Evolutionary conservation across 2,329 filamentous ascomycete species (phyloP).

Genomic region (Scedosporium minutisporum): DNA sequence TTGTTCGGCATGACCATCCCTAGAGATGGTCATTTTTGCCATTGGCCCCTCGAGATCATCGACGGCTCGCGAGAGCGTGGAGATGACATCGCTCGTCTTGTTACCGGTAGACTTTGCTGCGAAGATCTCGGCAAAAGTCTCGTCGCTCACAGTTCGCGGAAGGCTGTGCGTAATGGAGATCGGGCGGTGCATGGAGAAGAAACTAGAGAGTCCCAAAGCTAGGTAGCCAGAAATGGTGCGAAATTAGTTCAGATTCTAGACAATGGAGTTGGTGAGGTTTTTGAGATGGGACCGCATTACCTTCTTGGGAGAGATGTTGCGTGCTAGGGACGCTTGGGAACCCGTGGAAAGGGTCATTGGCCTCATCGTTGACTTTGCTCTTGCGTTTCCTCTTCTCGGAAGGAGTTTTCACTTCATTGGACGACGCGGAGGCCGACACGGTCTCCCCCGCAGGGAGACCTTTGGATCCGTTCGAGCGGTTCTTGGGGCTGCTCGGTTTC

Average conservation of each 20-base stretch:
- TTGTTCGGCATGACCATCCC: constrained; percentile 27
- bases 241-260: background rate
- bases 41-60: constrained; percentile 50
- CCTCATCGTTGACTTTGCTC: constrained; percentile 38
- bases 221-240: constrained; percentile 2
- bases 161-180: constrained; percentile 81
- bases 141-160: constrained; percentile 59
- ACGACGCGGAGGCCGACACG: constrained; percentile 36
- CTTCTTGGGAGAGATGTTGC: constrained; percentile 58
- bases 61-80: constrained; percentile 53
- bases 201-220: constrained; percentile 84
- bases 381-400: constrained; percentile 51
- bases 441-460: constrained; percentile 38
- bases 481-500: constrained; percentile 52
- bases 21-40: constrained; percentile 38
- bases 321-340: constrained; percentile 69
- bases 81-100: constrained; percentile 53
- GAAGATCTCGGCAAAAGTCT: constrained; percentile 81
- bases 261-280: background rate
- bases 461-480: constrained; percentile 31
- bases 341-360: constrained; percentile 39
- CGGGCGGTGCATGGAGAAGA: constrained; percentile 92
- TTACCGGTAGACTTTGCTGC: constrained; percentile 40
- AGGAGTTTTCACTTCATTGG: constrained; percentile 31
- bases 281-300: constrained; percentile 30